Evolutionary conservation across 2,329 filamentous ascomycete genomes (phyloP), one percentile per base, ranked within the genome.

Genomic region (Fusarium sp.): DNA sequence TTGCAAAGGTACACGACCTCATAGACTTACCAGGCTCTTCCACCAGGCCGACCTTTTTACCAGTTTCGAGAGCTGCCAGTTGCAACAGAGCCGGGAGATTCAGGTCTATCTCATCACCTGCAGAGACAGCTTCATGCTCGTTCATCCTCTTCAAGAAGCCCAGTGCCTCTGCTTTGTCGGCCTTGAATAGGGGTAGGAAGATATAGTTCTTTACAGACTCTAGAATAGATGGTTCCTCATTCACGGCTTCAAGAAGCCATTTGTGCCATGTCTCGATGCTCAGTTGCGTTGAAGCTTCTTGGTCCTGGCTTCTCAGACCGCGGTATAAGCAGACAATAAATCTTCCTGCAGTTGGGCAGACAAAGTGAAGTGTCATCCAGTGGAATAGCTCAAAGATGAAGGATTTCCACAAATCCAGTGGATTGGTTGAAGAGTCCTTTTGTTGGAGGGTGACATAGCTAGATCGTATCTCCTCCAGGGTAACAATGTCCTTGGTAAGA

Each of bases 11-110:
- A 39, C 36, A 21, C 4, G 15, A 10, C 31, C 4, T 21, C 14
- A 17, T 13, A 7, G 19, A 22, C 70, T 72, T 80, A 88, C 89
- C 84, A 69, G 90, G 88, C 71, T 93, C 91, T 61, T 91, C 89
- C 3, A 93, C 88, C 19, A 93, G 79, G 2, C 91, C 91, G 38
- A 86, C 81, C 73, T 91, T 91, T 78, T 93, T 93, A 15, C 89
- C 91, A 17, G 89, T 85, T 67, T 93, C 90, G 43, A 94, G 81
- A n/a, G 89, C 86, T 44, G 90, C 85, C 42, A 94, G 83, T 67
- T 89, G 87, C 11, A 93, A 78, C 43, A 89, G 81, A 1, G 87
- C 85, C 52, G 88, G 84, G 15, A 83, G 79, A 54, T 88, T 83
- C 26, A 87, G 77, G 21, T 84, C 82, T 54, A 81, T 78, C 34